Evolutionary conservation across 2,329 filamentous ascomycete species (phyloP).

Genomic region (Fusarium sp.): DNA sequence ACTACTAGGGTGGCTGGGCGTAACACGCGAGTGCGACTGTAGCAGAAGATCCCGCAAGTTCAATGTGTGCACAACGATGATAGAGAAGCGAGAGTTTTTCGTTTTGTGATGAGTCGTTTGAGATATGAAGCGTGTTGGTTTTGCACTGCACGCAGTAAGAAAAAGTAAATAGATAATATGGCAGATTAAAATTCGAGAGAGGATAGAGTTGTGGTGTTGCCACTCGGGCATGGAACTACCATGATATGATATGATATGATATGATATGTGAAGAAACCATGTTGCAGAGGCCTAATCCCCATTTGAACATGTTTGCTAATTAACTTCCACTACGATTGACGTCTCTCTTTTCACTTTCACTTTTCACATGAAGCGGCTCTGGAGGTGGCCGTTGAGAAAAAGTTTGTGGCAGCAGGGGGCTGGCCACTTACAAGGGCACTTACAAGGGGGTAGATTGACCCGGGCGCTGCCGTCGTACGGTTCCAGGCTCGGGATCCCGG

Average conservation of each 20-base stretch:
- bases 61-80: conserved; percentile 1
- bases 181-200: background rate
- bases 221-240: background rate
- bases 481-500: background rate
- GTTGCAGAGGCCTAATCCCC: conserved; percentile 10
- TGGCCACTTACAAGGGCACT: conserved; percentile 5
- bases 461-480: conserved; percentile 30
- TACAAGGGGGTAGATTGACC: background rate
- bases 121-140: background rate
- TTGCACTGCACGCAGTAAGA: background rate
- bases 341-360: background rate
- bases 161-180: conserved; percentile 11
- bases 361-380: conserved; percentile 16
- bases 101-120: conserved; percentile 25
- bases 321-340: background rate
- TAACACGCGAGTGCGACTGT: conserved; percentile 28
- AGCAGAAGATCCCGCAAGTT: background rate
- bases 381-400: conserved; percentile 4
- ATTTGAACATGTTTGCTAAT: conserved; percentile 3
- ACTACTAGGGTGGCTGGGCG: conserved; percentile 7
- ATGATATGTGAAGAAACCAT: conserved; percentile 1
- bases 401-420: conserved; percentile 33
- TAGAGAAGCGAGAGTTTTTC: conserved; percentile 18
- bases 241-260: conserved; percentile 14
- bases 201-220: conserved; percentile 11